phyloP scores from a whole-genome alignment of 177 flowering plant genomes.

The Vitis hybrid region DNA sequence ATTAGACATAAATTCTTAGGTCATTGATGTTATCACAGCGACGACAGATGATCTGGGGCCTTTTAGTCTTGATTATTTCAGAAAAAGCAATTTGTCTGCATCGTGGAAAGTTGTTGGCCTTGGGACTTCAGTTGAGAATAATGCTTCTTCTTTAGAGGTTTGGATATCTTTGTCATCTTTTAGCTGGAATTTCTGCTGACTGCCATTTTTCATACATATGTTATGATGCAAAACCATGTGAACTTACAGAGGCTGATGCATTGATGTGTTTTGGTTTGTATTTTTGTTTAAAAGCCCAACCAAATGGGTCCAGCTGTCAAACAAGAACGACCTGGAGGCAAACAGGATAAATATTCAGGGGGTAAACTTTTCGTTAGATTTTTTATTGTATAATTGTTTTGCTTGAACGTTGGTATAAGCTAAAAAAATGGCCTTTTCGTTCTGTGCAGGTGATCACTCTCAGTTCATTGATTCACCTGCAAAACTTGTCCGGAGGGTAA shows the following conservation, averaged over 20 bases:
- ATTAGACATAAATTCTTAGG: slow-evolving; percentile 36
- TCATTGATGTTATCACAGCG: slow-evolving; percentile 59
- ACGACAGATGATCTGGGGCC: slow-evolving; percentile 68
- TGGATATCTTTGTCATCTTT: slow-evolving; percentile 11
- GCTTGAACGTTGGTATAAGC: neutral
- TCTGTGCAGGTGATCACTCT: slow-evolving; percentile 49
- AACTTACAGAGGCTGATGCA: slow-evolving; percentile 13
- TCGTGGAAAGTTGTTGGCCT: slow-evolving; percentile 68
- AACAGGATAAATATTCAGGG: slow-evolving; percentile 25
- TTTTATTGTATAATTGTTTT: neutral
- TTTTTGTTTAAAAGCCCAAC: slow-evolving; percentile 33
- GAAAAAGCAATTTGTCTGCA: slow-evolving; percentile 56
- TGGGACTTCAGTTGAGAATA: slow-evolving; percentile 33
- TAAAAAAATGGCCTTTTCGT: slow-evolving; percentile 4
- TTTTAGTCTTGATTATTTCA: slow-evolving; percentile 66
- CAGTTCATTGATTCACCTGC: slow-evolving; percentile 55
- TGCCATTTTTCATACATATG: neutral
- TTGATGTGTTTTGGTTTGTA: slow-evolving; percentile 12
- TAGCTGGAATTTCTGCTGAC: neutral
- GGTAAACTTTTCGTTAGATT: slow-evolving; percentile 16
- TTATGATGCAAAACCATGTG: neutral
- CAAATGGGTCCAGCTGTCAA: slow-evolving; percentile 27
- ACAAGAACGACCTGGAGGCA: slow-evolving; percentile 26
- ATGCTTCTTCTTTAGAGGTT: slow-evolving; percentile 42
- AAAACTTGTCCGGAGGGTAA: slow-evolving; percentile 68